Base-by-base conservation (phyloP, 2,329 filamentous ascomycete genomes). In the Talaromyces marneffei region DNA sequence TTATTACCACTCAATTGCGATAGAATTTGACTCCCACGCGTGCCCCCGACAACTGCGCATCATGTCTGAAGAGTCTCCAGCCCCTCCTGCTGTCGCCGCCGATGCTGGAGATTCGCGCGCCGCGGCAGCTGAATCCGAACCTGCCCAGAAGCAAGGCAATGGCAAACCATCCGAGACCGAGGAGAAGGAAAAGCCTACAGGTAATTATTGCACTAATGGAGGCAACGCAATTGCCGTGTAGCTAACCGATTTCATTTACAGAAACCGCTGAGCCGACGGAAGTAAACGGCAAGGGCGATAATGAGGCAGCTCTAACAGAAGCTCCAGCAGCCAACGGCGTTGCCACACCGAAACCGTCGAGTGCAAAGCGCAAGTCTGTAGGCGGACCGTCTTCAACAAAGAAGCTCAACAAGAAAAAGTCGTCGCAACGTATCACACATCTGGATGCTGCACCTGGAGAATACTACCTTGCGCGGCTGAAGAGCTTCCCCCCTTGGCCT, bases 401-500 rank as follows among this genome's bases (percentile, higher is more conserved):
- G 81, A 92, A 92, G 75, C 81, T 92, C 64, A 94, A 86, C 80
- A 91, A 88, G 80, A 96, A 94, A 82, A 89, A 87, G 72, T 92
- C 90, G 53, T 87, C 87, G 77, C 82, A 83, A 64, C 87, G 87
- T 71, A 81, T 89, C 65, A 83, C 83, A 48, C 85, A 91, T 68
- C 82, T 91, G 58, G 85, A 96, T 72, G 92, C 91, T 65, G 83
- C 96, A 79, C 90, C 94, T 4, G 94, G 95, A 67, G 89, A 97
- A 70, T 89, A 92, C 77, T 97, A 89, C 78, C 87, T 96, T 72
- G 91, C 95, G 66, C 90, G 92, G 75, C 87, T 99, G 76, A 96
- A 95, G 82, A 94, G 93, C 63, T 96, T 91, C 76, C 91, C 94
- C 33, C 88, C 91, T 40, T 99, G 94, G 94, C 94, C 94, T 16